Conservation (phyloP, 2,329 filamentous ascomycete genomes). For the Ophiosphaerella herpotricha region DNA sequence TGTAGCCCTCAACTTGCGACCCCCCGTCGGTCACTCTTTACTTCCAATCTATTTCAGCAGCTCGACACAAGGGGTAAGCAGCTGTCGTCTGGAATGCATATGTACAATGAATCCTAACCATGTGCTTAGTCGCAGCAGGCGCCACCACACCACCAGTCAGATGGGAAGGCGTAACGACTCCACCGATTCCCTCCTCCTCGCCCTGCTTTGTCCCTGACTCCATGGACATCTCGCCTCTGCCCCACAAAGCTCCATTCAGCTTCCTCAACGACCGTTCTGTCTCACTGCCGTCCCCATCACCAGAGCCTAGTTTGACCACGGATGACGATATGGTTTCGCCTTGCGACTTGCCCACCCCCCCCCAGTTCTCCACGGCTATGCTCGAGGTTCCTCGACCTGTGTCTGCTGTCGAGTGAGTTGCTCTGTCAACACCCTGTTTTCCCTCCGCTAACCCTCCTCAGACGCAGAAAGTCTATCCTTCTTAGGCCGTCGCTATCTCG, state of each 20-base stretch:
- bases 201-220: conserved; percentile 72
- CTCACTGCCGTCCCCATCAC: conserved; percentile 72
- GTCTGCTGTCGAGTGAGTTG: conserved; percentile 45
- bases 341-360: conserved; percentile 35
- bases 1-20: conserved; percentile 79
- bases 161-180: conserved; percentile 76
- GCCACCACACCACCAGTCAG: conserved; percentile 52
- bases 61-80: conserved; percentile 64
- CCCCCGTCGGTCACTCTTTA: conserved; percentile 83
- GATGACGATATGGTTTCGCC: conserved; percentile 53
- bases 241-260: conserved; percentile 75
- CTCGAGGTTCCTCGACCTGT: conserved; percentile 42
- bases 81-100: conserved; percentile 14
- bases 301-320: conserved; percentile 54
- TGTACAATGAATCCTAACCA: conserved; percentile 31
- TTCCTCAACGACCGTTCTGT: conserved; percentile 65
- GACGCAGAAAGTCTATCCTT: conserved; percentile 52
- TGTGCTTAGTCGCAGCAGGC: conserved; percentile 41
- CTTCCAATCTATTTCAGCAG: conserved; percentile 67
- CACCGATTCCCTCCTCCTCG: conserved; percentile 82
- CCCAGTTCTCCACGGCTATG: conserved; percentile 29
- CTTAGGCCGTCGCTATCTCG: conserved; percentile 76
- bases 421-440: background rate
- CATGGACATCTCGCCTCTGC: conserved; percentile 94
- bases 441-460: conserved; percentile 27